These are phyloP conservation scores for Neurospora pannonica DNA, from an alignment of 495 filamentous ascomycete species.

Conservation along the genomic window DNA sequence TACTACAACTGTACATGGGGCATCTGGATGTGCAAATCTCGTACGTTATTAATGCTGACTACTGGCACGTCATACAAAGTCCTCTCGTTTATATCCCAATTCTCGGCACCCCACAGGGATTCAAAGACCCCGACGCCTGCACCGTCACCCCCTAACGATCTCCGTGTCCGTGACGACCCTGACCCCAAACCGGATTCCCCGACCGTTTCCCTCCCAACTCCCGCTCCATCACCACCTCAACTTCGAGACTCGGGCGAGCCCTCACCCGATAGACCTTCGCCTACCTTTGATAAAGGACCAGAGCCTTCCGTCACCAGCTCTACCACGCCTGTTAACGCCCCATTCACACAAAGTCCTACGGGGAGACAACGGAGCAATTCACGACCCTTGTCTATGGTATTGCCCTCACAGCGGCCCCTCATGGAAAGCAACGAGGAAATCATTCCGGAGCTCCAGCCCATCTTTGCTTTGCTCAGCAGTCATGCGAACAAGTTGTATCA, in stretches of 20 bases:
- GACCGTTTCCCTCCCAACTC: constrained; percentile 5
- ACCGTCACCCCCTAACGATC: constrained; percentile 25
- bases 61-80: constrained; percentile 31
- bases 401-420: constrained; percentile 78
- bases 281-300: constrained; percentile 16
- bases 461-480: constrained; percentile 89
- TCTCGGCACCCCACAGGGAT: constrained; percentile 38
- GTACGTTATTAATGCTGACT: constrained; percentile 15
- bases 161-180: constrained; percentile 5
- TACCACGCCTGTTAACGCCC: constrained; percentile 11
- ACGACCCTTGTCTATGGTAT: constrained; percentile 52
- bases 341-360: constrained; percentile 14
- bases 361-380: constrained; percentile 27
- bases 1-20: not conserved
- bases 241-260: constrained; percentile 12
- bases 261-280: constrained; percentile 17
- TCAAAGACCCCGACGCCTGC: constrained; percentile 28
- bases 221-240: constrained; percentile 8
- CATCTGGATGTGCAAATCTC: constrained; percentile 6
- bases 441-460: constrained; percentile 82
- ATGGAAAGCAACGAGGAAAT: constrained; percentile 81
- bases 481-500: constrained; percentile 95
- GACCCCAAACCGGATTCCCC: constrained; percentile 23
- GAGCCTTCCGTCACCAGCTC: constrained; percentile 16
- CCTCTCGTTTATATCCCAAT: constrained; percentile 50